These are phyloP conservation scores for Pseudogymnoascus pannorum DNA, from an alignment of 2,329 filamentous ascomycete genomes.

Conservation along the genomic window DNA sequence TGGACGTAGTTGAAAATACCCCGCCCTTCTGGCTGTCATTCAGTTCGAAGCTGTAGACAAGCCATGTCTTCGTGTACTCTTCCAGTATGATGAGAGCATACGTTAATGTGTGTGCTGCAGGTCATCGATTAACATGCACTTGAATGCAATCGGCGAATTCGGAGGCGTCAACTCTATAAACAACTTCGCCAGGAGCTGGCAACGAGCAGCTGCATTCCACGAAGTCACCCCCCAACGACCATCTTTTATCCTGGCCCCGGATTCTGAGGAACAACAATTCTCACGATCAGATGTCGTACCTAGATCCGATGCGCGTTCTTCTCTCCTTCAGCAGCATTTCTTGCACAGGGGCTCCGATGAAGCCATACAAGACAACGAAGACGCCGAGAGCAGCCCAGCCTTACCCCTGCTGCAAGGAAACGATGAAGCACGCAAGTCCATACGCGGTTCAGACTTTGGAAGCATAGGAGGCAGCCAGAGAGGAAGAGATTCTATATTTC, in stretches of 20 bases:
- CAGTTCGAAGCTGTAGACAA: neutral
- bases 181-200: conserved; percentile 88
- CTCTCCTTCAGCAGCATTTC: conserved; percentile 46
- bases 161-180: conserved; percentile 92
- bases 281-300: conserved; percentile 21
- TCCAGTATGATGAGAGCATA: neutral
- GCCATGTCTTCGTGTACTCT: neutral
- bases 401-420: conserved; percentile 30
- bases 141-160: conserved; percentile 57
- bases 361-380: conserved; percentile 24
- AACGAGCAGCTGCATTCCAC: conserved; percentile 78
- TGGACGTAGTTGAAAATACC: neutral
- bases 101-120: conserved; percentile 30
- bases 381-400: conserved; percentile 13
- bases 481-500: conserved; percentile 46
- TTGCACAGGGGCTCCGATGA: conserved; percentile 30
- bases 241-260: conserved; percentile 60
- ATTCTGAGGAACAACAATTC: conserved; percentile 38
- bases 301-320: conserved; percentile 21
- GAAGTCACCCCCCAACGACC: conserved; percentile 77
- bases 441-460: conserved; percentile 22
- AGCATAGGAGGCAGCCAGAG: conserved; percentile 30
- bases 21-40: neutral
- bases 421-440: conserved; percentile 3
- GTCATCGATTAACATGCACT: conserved; percentile 50